A percentile compares a stretch with the other conserved stretches of the same genome.
Evolutionary conservation across 352 stramenopile species (phyloP).

Genomic region (Plasmopara muralis): DNA sequence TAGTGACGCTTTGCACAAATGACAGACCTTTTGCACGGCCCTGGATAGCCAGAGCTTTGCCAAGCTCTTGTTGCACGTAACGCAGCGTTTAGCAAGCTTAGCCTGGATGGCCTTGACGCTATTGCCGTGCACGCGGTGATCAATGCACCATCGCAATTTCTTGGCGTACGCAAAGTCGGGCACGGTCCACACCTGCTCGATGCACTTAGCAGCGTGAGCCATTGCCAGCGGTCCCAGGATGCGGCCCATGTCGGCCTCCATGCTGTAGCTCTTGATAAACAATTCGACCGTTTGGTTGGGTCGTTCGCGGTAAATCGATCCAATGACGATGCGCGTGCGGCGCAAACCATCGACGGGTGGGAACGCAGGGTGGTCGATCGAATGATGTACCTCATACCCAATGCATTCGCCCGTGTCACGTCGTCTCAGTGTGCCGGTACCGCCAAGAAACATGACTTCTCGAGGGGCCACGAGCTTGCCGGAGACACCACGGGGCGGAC

Average conservation of each 20-base stretch:
- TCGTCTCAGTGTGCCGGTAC: conserved; percentile 29
- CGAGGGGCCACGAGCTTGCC: conserved; percentile 29
- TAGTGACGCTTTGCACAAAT: conserved; percentile 23
- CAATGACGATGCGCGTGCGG: conserved; percentile 28
- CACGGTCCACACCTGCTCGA: conserved; percentile 29
- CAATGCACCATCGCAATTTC: conserved; percentile 31
- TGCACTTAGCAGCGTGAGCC: conserved; percentile 27
- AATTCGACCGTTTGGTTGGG: conserved; percentile 28
- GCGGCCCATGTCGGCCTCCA: conserved; percentile 29
- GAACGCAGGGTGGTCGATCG: conserved; percentile 36
- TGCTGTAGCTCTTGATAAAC: conserved; percentile 36
- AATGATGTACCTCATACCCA: conserved; percentile 56
- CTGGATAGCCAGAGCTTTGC: conserved; percentile 14
- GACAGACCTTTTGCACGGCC: conserved; percentile 14
- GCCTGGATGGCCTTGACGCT: conserved; percentile 19
- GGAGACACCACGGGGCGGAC: conserved; percentile 19
- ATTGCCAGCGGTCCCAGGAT: conserved; percentile 26
- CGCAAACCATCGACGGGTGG: conserved; percentile 28
- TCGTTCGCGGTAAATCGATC: conserved; percentile 25
- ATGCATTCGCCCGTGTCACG: conserved; percentile 34
- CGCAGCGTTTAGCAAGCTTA: conserved; percentile 21
- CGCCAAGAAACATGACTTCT: conserved; percentile 37
- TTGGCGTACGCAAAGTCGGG: conserved; percentile 29
- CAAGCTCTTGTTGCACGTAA: conserved; percentile 15
- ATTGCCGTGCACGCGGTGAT: conserved; percentile 22